Conservation (phyloP, 495 filamentous ascomycete species). For the Friedmanniomyces endolithicus region DNA sequence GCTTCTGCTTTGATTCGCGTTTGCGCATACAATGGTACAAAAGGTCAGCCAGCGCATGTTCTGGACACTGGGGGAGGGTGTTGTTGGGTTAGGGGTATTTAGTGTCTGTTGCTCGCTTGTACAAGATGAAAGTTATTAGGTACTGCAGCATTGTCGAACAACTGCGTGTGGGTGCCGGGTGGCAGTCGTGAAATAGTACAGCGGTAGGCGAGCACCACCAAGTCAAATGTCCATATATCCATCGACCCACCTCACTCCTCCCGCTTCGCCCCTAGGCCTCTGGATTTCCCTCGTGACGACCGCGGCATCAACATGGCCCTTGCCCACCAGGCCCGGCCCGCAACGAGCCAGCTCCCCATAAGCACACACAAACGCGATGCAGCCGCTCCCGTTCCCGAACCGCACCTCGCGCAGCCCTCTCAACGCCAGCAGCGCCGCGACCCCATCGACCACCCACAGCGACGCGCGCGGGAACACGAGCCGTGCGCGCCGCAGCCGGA, state of each 20-base stretch:
- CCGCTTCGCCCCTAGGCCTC: conserved; percentile 3
- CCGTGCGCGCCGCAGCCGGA: conserved; percentile 3
- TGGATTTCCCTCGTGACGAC: conserved; percentile 7
- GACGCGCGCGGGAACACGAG: conserved; percentile 2
- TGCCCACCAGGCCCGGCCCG: too few species aligned
- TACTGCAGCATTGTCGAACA: too few species aligned
- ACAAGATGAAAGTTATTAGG: too few species aligned
- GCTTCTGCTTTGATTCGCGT: too few species aligned
- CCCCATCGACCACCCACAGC: conserved; percentile 11
- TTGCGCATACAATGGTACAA: too few species aligned
- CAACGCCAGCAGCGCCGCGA: conserved; percentile 9
- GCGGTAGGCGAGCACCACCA: background rate
- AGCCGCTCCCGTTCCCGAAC: background rate
- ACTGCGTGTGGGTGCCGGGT: too few species aligned
- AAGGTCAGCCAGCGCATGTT: too few species aligned
- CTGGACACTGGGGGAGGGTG: too few species aligned
- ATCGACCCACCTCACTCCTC: conserved; percentile 8
- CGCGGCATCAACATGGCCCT: conserved; percentile 2
- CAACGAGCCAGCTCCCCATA: too few species aligned
- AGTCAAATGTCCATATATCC: conserved; percentile 10
- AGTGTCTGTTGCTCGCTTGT: too few species aligned
- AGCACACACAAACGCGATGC: too few species aligned
- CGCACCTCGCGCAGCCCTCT: conserved; percentile 6
- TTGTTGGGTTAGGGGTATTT: too few species aligned
- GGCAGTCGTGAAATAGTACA: background rate